A percentile compares a stretch with the other conserved stretches of the same genome.
Evolutionary conservation across 352 stramenopile genomes (phyloP).

Genomic region (Phytophthora vignae): DNA sequence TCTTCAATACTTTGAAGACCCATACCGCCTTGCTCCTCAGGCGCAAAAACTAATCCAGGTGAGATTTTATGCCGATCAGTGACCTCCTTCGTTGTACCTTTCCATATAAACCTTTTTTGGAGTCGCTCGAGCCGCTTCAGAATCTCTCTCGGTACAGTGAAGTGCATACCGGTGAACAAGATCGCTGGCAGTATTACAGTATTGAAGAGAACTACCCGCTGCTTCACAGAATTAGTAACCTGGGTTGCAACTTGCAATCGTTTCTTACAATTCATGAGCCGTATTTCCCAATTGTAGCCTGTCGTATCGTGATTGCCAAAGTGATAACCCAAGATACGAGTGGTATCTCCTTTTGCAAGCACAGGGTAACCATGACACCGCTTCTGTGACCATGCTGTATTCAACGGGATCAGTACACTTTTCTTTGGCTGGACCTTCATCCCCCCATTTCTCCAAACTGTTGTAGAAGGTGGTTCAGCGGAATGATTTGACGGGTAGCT

Average conservation of each 20-base stretch:
- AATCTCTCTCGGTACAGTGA: background rate
- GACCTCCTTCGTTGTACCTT: background rate
- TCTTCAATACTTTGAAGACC: too few species aligned
- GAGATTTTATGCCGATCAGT: background rate
- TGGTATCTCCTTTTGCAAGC: background rate
- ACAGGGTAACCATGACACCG: constrained; percentile 8
- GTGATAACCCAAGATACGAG: constrained; percentile 1
- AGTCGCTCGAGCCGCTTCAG: background rate
- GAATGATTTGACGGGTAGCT: background rate
- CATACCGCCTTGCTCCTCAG: too few species aligned
- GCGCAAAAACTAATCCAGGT: too few species aligned
- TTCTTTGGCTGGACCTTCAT: constrained; percentile 9
- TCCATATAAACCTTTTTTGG: constrained; percentile 21
- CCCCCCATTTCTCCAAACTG: constrained; percentile 10
- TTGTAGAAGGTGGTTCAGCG: background rate
- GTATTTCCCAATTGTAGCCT: constrained; percentile 4
- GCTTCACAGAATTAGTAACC: constrained; percentile 2
- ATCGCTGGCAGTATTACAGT: constrained; percentile 4
- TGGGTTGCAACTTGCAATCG: background rate
- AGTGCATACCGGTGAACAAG: constrained; percentile 9
- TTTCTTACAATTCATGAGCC: background rate
- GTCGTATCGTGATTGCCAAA: background rate
- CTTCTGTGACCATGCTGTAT: background rate
- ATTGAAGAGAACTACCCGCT: constrained; percentile 12
- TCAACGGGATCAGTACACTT: constrained; percentile 7